Evolutionary conservation across 2,329 filamentous ascomycete genomes (phyloP).

Genomic region (Sphaerostilbella broomeana): DNA sequence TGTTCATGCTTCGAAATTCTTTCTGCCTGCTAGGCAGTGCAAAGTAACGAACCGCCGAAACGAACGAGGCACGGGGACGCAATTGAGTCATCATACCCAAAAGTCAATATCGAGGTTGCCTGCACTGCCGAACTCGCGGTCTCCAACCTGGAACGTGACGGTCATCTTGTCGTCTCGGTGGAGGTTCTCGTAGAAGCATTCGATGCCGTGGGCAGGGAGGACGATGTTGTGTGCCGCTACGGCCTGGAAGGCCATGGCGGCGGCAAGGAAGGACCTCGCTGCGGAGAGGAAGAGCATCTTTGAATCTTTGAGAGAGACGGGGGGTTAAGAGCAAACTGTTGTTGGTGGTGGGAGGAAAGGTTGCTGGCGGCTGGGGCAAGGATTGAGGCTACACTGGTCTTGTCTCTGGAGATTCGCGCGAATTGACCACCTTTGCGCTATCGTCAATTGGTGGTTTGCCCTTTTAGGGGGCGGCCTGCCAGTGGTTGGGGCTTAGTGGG

Average conservation of each 20-base stretch:
- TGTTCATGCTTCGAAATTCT: background rate
- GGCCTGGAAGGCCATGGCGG: constrained; percentile 43
- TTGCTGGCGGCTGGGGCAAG: background rate
- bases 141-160: constrained; percentile 95
- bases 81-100: constrained; percentile 88
- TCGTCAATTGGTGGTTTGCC: constrained; percentile 2
- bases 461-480: no score
- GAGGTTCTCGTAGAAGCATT: constrained; percentile 94
- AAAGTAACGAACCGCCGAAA: background rate
- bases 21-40: constrained; percentile 10
- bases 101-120: constrained; percentile 97
- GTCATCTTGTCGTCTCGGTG: constrained; percentile 97
- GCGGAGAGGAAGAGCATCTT: constrained; percentile 29
- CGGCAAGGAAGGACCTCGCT: constrained; percentile 38
- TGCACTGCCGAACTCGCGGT: constrained; percentile 88
- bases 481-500: background rate
- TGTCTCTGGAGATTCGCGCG: constrained; percentile 8
- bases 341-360: background rate
- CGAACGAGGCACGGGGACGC: no score
- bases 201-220: constrained; percentile 82
- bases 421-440: constrained; percentile 15
- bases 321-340: background rate
- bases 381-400: background rate
- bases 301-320: background rate
- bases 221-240: constrained; percentile 90